A percentile compares a stretch with the other conserved stretches of the same genome.
Evolutionary conservation across 306 rosid species (phyloP).

Genomic region (Prunus davidiana): DNA sequence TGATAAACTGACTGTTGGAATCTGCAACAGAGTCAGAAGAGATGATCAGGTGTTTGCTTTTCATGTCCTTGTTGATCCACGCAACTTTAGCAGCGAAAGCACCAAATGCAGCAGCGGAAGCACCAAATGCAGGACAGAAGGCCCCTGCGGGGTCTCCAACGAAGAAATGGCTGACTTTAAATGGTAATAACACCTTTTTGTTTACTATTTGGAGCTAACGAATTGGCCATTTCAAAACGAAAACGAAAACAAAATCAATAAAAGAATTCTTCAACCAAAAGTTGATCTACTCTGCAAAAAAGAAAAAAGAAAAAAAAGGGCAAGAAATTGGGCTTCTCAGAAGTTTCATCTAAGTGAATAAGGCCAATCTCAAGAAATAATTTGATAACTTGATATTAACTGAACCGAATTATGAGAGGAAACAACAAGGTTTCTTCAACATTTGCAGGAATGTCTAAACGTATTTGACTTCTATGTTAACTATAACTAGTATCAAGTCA

Average conservation of each 20-base stretch:
- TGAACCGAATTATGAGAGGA: not conserved
- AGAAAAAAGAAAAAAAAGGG: too few relatives aligned
- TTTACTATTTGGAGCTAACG: not conserved
- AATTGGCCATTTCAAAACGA: not conserved
- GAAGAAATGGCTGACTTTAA: conserved; percentile 73
- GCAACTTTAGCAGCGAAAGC: conserved; percentile 39
- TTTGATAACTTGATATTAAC: not conserved
- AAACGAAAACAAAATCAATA: too few relatives aligned
- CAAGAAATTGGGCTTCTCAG: too few relatives aligned
- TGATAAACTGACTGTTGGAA: not conserved
- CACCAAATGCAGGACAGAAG: not conserved
- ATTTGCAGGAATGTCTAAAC: not conserved
- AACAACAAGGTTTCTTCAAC: not conserved
- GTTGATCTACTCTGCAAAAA: too few relatives aligned
- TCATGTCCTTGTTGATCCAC: conserved; percentile 50
- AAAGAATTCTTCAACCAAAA: too few relatives aligned
- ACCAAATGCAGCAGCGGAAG: not conserved
- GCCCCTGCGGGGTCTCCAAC: not conserved
- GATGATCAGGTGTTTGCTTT: conserved; percentile 55
- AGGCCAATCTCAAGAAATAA: not conserved
- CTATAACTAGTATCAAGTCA: too few relatives aligned
- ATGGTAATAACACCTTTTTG: conserved; percentile 34
- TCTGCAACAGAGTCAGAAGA: conserved; percentile 40
- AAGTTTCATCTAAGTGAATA: too few relatives aligned
- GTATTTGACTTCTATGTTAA: too few relatives aligned